A percentile compares a stretch with the other conserved stretches of the same genome.
Conservation (phyloP, 2,329 filamentous ascomycete species). For the Ceratocystis harringtonii region DNA sequence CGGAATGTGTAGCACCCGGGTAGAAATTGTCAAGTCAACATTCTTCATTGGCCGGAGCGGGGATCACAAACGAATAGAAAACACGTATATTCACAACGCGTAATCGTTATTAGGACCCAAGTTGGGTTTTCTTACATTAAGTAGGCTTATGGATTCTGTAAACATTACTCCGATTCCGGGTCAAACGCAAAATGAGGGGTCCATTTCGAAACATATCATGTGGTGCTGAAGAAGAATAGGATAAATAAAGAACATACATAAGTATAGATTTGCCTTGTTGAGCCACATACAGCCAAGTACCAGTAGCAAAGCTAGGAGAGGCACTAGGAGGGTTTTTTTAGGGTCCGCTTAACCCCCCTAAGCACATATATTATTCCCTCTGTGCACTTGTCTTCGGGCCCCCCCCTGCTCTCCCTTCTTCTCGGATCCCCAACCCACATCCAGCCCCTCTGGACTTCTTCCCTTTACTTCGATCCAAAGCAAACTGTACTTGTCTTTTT, state of each 20-base stretch:
- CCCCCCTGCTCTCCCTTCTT: neutral
- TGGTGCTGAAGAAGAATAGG: neutral
- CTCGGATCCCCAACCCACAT: neutral
- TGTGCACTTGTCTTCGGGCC: neutral
- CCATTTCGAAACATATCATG: neutral
- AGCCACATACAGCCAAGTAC: neutral
- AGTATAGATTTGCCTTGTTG: neutral
- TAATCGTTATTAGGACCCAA: neutral
- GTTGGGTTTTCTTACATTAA: neutral
- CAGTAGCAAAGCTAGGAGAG: neutral
- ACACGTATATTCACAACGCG: neutral
- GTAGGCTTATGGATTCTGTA: neutral
- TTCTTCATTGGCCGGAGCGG: neutral
- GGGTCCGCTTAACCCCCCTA: neutral
- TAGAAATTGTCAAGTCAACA: neutral
- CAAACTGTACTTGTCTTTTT: neutral
- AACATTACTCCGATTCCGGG: neutral
- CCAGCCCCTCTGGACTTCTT: constrained; percentile 2
- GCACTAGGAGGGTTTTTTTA: constrained; percentile 2
- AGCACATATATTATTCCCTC: constrained; percentile 3
- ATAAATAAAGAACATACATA: neutral
- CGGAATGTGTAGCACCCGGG: neutral
- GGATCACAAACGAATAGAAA: neutral
- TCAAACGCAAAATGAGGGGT: neutral
- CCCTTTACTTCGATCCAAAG: neutral